A percentile compares a stretch with the other conserved stretches of the same genome.
Evolutionary conservation across 345 rosid species (phyloP).

Genomic region (Eucalyptus guilfoylei): DNA sequence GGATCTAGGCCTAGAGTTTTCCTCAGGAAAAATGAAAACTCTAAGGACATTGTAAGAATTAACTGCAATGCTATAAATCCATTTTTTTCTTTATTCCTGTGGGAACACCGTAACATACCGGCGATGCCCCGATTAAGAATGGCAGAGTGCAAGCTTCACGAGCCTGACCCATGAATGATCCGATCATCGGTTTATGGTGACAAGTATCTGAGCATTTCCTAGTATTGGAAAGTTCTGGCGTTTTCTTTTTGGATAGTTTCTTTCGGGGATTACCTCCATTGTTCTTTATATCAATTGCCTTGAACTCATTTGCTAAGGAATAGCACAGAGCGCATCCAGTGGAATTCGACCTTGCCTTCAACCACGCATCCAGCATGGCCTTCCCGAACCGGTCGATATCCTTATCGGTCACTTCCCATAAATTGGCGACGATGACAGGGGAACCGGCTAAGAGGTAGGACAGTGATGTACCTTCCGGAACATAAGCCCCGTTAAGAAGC

Average conservation of each 20-base stretch:
- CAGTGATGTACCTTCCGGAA: conserved; percentile 66
- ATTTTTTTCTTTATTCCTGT: conserved; percentile 58
- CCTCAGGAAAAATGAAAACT: not conserved
- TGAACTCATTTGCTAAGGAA: conserved; percentile 36
- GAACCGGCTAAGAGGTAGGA: conserved; percentile 74
- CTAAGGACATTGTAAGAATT: not conserved
- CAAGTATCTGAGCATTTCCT: conserved; percentile 9
- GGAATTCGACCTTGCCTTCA: conserved; percentile 47
- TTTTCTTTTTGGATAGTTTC: conserved; percentile 21
- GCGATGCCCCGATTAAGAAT: conserved; percentile 83
- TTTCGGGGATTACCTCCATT: conserved; percentile 26
- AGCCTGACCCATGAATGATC: conserved; percentile 66
- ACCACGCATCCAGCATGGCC: conserved; percentile 73
- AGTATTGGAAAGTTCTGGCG: not conserved
- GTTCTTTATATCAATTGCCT: conserved; percentile 27
- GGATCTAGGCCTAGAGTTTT: not conserved
- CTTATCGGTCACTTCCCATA: conserved; percentile 94
- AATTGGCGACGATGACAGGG: conserved; percentile 68
- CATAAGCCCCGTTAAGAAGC: conserved; percentile 55
- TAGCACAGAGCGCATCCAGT: conserved; percentile 25
- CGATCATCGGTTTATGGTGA: conserved; percentile 48
- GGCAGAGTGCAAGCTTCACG: conserved; percentile 66
- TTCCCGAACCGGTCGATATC: conserved; percentile 87
- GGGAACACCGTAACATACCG: conserved; percentile 91
- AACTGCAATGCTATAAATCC: not conserved